Evolutionary conservation across 139 green algal species (phyloP).

Genomic region (Chlamydomonas sphaeroides): DNA sequence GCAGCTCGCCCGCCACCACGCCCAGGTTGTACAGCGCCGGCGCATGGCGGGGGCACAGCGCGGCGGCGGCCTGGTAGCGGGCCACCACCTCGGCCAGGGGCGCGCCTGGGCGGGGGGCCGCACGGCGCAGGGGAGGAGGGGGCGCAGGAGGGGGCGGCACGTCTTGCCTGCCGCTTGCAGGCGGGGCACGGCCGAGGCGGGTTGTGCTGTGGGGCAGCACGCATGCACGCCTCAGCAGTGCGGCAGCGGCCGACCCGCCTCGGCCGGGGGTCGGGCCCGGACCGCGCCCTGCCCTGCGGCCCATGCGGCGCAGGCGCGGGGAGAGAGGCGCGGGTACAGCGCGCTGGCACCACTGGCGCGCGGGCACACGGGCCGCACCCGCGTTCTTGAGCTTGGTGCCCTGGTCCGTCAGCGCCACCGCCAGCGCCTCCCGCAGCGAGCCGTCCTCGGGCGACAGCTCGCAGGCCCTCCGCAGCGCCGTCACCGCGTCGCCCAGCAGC

Average conservation of each 20-base stretch:
- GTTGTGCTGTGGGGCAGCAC: neutral
- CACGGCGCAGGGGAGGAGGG: no score
- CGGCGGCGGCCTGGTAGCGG: conserved; percentile 70
- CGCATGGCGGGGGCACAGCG: conserved; percentile 63
- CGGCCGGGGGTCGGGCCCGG: no score
- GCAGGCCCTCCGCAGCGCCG: conserved; percentile 44
- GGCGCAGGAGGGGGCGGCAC: no score
- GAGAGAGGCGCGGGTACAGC: no score
- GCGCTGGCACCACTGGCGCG: no score
- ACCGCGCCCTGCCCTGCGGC: no score
- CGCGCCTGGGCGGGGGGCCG: neutral
- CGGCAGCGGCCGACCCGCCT: no score
- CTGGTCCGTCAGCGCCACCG: conserved; percentile 86
- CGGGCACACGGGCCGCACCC: conserved; percentile 47
- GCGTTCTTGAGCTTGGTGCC: conserved; percentile 81
- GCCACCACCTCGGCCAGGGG: conserved; percentile 54
- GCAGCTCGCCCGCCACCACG: conserved; percentile 80
- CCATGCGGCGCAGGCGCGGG: no score
- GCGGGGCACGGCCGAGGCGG: no score
- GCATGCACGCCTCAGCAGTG: no score
- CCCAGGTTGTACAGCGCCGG: conserved; percentile 95
- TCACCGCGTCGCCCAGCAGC: conserved; percentile 68
- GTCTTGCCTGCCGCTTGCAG: no score
- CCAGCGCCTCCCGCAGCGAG: conserved; percentile 66
- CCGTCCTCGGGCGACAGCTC: conserved; percentile 38